A percentile compares a stretch with the other conserved stretches of the same genome.
These are phyloP conservation scores for Dothidotthia symphoricarpi DNA, from an alignment of 2,329 filamentous ascomycete species.

Conservation along the genomic window DNA sequence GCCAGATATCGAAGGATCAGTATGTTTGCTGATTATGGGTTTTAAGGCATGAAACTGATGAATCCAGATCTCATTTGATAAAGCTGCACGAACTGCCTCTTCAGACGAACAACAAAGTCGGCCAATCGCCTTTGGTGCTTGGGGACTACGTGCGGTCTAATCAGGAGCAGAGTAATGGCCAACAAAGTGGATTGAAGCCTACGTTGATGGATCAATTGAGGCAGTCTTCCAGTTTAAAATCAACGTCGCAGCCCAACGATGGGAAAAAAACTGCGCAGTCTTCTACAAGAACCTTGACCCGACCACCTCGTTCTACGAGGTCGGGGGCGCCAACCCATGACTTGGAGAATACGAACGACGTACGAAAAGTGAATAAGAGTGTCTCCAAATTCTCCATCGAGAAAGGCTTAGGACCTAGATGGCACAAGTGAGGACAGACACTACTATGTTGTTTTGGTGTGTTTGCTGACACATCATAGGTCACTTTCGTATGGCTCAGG, in stretches of 20 bases:
- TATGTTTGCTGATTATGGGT: neutral
- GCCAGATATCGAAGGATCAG: neutral
- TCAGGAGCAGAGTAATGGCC: no score
- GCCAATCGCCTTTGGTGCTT: slow-evolving; percentile 2
- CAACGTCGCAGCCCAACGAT: neutral
- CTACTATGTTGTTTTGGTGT: neutral
- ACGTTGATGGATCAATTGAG: neutral
- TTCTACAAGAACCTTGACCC: neutral
- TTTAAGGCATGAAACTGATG: slow-evolving; percentile 2
- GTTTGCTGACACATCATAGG: slow-evolving; percentile 23
- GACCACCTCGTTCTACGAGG: slow-evolving; percentile 12
- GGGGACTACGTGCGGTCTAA: neutral
- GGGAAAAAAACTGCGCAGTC: neutral
- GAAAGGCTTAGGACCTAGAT: slow-evolving; percentile 28
- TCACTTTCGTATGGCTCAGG: slow-evolving; percentile 63
- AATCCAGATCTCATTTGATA: slow-evolving; percentile 11
- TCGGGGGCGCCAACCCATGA: slow-evolving; percentile 6
- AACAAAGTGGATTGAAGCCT: neutral
- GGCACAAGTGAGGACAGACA: slow-evolving; percentile 21
- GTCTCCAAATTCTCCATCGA: slow-evolving; percentile 13
- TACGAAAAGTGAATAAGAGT: slow-evolving; percentile 10
- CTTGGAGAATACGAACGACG: neutral
- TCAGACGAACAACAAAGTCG: slow-evolving; percentile 12
- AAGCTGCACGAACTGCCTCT: slow-evolving; percentile 14
- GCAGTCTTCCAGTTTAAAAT: neutral